phyloP scores from a whole-genome alignment of 805 yeast genomes.

The Teunomyces cretensis region DNA sequence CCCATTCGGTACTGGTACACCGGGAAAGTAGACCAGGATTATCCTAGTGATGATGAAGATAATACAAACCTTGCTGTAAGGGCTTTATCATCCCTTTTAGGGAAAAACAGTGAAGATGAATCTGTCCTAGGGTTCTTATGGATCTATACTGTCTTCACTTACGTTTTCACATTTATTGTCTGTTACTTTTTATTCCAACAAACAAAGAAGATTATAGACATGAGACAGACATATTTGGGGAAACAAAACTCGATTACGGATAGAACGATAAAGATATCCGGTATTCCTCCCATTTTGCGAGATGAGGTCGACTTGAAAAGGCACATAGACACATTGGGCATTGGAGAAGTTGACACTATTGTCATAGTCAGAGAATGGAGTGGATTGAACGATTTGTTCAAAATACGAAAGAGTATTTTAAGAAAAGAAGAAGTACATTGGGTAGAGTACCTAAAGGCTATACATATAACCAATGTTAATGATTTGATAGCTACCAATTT shows the following conservation, averaged over 20 bases:
- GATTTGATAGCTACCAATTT: constrained; percentile 29
- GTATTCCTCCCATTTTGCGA: constrained; percentile 81
- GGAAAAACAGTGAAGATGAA: constrained; percentile 12
- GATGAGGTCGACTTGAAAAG: constrained; percentile 66
- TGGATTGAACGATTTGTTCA: constrained; percentile 63
- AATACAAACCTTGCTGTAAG: not conserved
- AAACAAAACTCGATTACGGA: constrained; percentile 87
- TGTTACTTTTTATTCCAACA: constrained; percentile 61
- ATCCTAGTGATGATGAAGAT: constrained; percentile 22
- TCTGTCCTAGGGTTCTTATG: constrained; percentile 62
- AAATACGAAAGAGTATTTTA: constrained; percentile 54
- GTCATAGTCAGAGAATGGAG: constrained; percentile 89
- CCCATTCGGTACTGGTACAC: constrained; percentile 84
- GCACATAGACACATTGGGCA: constrained; percentile 74
- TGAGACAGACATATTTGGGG: constrained; percentile 81
- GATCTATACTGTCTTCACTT: constrained; percentile 87
- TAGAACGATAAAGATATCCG: constrained; percentile 82
- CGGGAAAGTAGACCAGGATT: constrained; percentile 62
- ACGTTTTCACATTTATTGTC: constrained; percentile 73
- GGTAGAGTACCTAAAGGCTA: constrained; percentile 59
- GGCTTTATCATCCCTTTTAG: not conserved
- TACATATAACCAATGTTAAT: constrained; percentile 26
- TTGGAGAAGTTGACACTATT: constrained; percentile 76
- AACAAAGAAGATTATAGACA: constrained; percentile 69
- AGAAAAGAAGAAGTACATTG: constrained; percentile 65